Percentiles rank a stretch among this genome's conserved stretches.
Evolutionary conservation across 768 basidiomycete species (phyloP).

Genomic region (Lactarius sanguifluus): DNA sequence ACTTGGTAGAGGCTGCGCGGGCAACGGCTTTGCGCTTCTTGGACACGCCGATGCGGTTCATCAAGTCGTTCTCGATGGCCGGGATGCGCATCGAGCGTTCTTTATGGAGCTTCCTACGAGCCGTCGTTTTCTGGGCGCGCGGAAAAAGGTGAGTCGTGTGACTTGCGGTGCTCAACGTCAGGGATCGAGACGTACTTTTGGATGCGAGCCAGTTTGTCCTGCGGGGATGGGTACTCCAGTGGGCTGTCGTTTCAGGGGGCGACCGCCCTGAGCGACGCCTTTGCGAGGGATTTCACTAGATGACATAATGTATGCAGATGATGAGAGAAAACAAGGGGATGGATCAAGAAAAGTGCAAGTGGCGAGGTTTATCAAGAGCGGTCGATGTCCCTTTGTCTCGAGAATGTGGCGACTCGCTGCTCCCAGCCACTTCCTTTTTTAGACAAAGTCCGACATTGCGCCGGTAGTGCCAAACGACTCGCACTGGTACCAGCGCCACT

Average conservation of each 20-base stretch:
- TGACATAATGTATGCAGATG: neutral
- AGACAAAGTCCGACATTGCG: neutral
- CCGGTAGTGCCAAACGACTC: too few species aligned
- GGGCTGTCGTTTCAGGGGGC: constrained; percentile 3
- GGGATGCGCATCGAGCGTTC: constrained; percentile 10
- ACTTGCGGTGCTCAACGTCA: neutral
- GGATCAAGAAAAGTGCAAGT: neutral
- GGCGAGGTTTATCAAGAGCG: neutral
- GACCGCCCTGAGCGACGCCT: neutral
- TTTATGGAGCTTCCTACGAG: neutral
- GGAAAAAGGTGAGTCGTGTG: neutral
- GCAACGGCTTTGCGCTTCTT: neutral
- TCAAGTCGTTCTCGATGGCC: constrained; percentile 12
- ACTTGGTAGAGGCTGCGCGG: neutral
- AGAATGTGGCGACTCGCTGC: neutral
- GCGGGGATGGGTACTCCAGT: neutral
- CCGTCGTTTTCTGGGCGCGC: neutral
- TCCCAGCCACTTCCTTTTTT: neutral
- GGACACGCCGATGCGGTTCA: constrained; percentile 6
- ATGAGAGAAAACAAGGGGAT: neutral
- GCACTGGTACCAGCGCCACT: too few species aligned
- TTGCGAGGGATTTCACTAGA: neutral
- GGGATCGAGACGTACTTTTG: neutral
- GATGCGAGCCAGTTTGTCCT: neutral
- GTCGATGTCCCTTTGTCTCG: neutral